Evolutionary conservation across 306 rosid genomes (phyloP).

Genomic region (Quercus variabilis): DNA sequence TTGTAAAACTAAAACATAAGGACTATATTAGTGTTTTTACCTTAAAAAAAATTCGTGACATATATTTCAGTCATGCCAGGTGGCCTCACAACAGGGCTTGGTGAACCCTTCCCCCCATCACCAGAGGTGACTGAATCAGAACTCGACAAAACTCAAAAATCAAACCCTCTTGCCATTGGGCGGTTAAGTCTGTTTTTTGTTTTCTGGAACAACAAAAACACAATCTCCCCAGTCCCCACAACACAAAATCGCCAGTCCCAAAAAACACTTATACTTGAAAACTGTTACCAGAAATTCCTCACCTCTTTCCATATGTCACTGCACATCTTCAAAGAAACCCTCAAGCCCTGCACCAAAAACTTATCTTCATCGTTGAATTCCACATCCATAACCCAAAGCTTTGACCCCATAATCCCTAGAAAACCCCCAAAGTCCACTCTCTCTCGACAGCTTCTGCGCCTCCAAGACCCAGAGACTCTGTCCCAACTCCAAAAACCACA

Average conservation of each 20-base stretch:
- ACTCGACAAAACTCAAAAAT: too few relatives aligned
- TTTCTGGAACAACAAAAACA: background rate
- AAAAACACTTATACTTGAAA: background rate
- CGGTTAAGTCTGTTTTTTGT: background rate
- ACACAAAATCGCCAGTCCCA: background rate
- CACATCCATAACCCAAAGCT: slow-evolving; percentile 21
- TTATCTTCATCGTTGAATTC: slow-evolving; percentile 5
- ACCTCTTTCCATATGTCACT: slow-evolving; percentile 51
- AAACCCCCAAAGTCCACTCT: slow-evolving; percentile 82
- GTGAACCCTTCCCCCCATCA: too few relatives aligned
- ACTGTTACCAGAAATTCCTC: background rate
- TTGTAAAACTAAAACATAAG: rapidly evolving
- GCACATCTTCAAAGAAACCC: slow-evolving; percentile 55
- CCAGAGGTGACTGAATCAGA: too few relatives aligned
- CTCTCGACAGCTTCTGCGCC: slow-evolving; percentile 69
- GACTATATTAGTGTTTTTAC: rapidly evolving
- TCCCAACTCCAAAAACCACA: slow-evolving; percentile 23
- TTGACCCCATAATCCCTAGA: slow-evolving; percentile 34
- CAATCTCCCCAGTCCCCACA: background rate
- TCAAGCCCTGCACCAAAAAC: slow-evolving; percentile 53
- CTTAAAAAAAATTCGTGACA: too few relatives aligned
- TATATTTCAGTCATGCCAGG: too few relatives aligned
- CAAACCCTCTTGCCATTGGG: background rate
- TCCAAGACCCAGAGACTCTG: slow-evolving; percentile 35
- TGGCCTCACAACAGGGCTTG: too few relatives aligned